Evolutionary conservation across 306 rosid species (phyloP), one percentile per base, ranked within the genome.

Genomic region (Medicago arabica): DNA sequence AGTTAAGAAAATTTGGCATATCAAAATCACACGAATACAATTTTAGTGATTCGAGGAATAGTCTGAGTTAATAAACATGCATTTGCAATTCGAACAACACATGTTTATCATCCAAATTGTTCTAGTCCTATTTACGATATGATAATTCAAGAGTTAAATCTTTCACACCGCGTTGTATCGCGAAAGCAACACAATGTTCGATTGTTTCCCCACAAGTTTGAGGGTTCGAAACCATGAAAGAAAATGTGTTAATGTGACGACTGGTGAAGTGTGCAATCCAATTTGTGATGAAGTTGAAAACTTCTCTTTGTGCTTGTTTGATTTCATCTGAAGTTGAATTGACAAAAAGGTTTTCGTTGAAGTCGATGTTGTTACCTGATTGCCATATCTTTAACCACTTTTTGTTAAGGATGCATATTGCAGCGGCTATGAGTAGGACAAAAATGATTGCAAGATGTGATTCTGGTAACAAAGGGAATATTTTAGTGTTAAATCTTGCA

Each of bases 71-170:
- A 28, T 69, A 78, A 47, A 62, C 34, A 36, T 63, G 19, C 0
- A 5, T 2, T 5, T 81, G 71, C 28, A 83, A 25, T 0, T 40
- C 4, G 18, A 75, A 61, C 70, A 75, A 54, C 8, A 58, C 38
- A 4, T 0, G 41, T 28, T 28, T 28, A 4, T 16, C 0, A 0
- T 58, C 3, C 0, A n/a, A 9, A 5, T 28, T 2, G 7, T n/a
- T 9, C 46, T 76, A 68, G 0, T 19, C 23, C 57, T 64, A 72
- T 0, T 50, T 31, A 0, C 74, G 68, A 5, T 65, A 2, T 0
- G 82, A 65, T 60, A 83, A 78, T 63, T 83, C 78, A 2, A 83
- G 72, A 2, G 34, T 44, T 3, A 83, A 47, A 5, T 64, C 62
- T 46, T 34, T 75, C 5, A 57, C 60, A 1, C 51, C 23, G 1